Evolutionary conservation across 208 protist species (phyloP).

Genomic region (Naegleria lovaniensis): DNA sequence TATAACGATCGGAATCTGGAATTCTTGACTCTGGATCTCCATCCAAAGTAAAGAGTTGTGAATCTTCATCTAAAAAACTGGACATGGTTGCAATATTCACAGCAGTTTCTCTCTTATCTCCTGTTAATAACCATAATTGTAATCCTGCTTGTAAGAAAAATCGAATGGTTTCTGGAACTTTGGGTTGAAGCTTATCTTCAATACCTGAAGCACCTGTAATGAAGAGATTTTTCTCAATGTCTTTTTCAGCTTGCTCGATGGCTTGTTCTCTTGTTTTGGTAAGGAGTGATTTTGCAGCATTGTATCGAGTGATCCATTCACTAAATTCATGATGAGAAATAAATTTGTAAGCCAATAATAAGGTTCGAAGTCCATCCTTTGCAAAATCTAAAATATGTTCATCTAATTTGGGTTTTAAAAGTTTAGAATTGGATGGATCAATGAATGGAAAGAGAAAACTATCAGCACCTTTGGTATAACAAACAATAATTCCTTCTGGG

Average conservation of each 20-base stretch:
- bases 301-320: background rate
- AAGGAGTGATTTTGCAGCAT: background rate
- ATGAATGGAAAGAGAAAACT: background rate
- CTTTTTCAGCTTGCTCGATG: conserved; percentile 26
- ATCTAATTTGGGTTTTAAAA: background rate
- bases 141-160: conserved; percentile 48
- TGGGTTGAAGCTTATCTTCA: conserved; percentile 53
- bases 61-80: conserved; percentile 45
- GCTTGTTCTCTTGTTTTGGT: background rate
- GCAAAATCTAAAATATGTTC: conserved; percentile 58
- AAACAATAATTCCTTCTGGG: background rate
- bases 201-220: conserved; percentile 52
- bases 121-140: conserved; percentile 88
- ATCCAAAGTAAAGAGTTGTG: background rate
- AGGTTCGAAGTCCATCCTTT: conserved; percentile 65
- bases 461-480: conserved; percentile 17
- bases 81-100: conserved; percentile 84
- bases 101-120: conserved; percentile 94
- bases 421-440: background rate
- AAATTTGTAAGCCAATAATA: conserved; percentile 63
- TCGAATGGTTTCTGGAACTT: conserved; percentile 47
- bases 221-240: conserved; percentile 39
- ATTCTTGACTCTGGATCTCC: background rate
- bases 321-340: background rate
- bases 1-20: too few species aligned